Evolutionary conservation across 176 grass and related monocot species (phyloP), one percentile per base, ranked within the genome.

Genomic region (Bonia amplexicaulis): DNA sequence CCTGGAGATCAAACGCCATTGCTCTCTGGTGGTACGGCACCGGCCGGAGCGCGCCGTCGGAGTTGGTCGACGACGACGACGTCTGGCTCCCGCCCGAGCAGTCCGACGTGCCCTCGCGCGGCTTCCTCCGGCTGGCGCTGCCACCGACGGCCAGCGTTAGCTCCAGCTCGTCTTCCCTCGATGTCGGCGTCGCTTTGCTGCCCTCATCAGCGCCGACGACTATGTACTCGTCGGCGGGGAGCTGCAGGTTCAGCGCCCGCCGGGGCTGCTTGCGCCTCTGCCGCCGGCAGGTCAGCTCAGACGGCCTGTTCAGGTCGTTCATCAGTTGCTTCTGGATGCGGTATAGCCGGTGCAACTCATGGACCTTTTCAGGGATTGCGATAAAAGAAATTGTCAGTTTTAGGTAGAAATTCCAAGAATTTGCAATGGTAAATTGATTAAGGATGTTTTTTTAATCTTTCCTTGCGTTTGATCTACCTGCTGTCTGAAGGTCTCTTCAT

Each of bases 251-350:
- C 39, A 90, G 74, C 12, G 63, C 84, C 19, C 68, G 54, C 41
- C 85, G 73, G 5, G 77, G 81, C 65, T 64, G 46, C 66, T 65
- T 82, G 59, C 82, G 92, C 81, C 85, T 25, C 62, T 59, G 90
- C 42, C 77, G 84, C 66, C 65, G 81, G 83, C 87, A 75, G 81
- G 78, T 78, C 8, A 65, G 49, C 54, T 87, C 39, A 35, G 74
- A 37, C 15, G 74, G 25, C 54, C 31, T 22, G 20, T 39, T 62
- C 72, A 66, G 62, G 77, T 74, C 87, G 79, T 25, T 73, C 92
- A 94, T 94, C 23, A 94, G 87, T 77, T 92, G 90, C 82, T 88
- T 88, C 86, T 94, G 93, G 9, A 94, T 69, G 29, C 85, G 85
- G 78, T 94, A 94, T 47, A 94, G 46, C 33, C 87, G 77, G 85